phyloP scores from a whole-genome alignment of 495 filamentous ascomycete species.

The Hypomontagnella submonticulosa region DNA sequence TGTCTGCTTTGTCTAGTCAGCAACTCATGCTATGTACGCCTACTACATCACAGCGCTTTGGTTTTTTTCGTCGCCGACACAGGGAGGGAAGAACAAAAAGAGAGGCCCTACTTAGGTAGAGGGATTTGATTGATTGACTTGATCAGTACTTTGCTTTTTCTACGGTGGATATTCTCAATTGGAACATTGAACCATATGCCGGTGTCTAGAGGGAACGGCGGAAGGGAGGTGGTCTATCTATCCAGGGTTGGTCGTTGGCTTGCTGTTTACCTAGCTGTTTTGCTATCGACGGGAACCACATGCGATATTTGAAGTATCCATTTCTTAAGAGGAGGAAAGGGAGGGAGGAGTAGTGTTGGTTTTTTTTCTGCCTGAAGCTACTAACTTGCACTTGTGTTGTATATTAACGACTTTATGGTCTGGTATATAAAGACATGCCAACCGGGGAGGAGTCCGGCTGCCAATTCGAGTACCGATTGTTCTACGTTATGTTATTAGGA shows the following conservation, averaged over 20 bases:
- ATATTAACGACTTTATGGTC: slow-evolving; percentile 39
- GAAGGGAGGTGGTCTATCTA: slow-evolving; percentile 2
- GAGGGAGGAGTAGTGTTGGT: slow-evolving; percentile 6
- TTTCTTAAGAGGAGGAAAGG: slow-evolving; percentile 16
- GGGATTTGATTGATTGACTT: slow-evolving; percentile 20
- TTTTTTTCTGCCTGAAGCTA: slow-evolving; percentile 22
- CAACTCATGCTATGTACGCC: slow-evolving; percentile 24
- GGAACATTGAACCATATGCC: slow-evolving; percentile 20
- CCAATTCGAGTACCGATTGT: slow-evolving; percentile 22
- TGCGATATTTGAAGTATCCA: slow-evolving; percentile 15
- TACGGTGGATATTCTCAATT: slow-evolving; percentile 32
- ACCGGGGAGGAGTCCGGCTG: slow-evolving; percentile 25
- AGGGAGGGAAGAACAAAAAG: slow-evolving; percentile 1
- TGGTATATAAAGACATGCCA: slow-evolving; percentile 26
- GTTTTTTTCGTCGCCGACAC: slow-evolving; percentile 8
- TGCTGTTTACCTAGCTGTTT: background rate
- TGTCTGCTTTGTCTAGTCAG: slow-evolving; percentile 22
- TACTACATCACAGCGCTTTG: slow-evolving; percentile 28
- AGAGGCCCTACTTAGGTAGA: slow-evolving; percentile 22
- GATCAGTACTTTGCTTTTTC: background rate
- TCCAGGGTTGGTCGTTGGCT: slow-evolving; percentile 16
- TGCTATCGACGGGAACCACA: slow-evolving; percentile 13
- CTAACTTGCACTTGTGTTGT: slow-evolving; percentile 20
- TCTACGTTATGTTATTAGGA: slow-evolving; percentile 12
- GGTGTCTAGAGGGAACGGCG: slow-evolving; percentile 31